Evolutionary conservation across 257 asterid genomes (phyloP), one percentile per base, ranked within the genome.

Genomic region (Capsicum rhomboideum): DNA sequence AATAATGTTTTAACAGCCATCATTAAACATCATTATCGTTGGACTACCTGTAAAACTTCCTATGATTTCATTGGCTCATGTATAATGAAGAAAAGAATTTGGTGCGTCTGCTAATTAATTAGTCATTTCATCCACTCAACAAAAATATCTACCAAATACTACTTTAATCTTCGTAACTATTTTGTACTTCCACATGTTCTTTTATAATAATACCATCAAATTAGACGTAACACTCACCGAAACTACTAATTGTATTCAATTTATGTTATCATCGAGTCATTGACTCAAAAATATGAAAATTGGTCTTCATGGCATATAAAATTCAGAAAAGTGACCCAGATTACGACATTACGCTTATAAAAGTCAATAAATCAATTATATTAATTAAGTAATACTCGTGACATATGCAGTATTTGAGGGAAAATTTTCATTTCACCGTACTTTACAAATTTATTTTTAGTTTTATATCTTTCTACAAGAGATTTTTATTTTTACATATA

Each of bases 121-220:
- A 77, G 63, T 26, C 63, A 26, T 77, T 49, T 28, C 46, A 77
- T 28, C 56, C 4, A 8, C 82, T 77, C 63, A 50, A 77, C 82
- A 2, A 28, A 77, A 77, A 77, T 77, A 77, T 77, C 82, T 77
- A 77, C 82, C 82, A 77, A 49, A 50, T 77, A 77, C 46, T 77
- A 17, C 61, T 77, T 77, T 50, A 50, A 40, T 40, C 10, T 69
- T 21, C 54, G 40, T 11, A 21, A 46, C 26, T 49, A 50, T 74
- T 77, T 50, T 28, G 18, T 26, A 26, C 26, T 23, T 63, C 6
- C n/a, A 77, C 63, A 14, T 75, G 2, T 75, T 49, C 82, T 26
- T 50, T 28, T 50, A 46, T 66, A 1, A 46, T 74, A 49, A 21
- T 44, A 21, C 40, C 11, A 75, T 2, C 23, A 75, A 64, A 64